Conservation (phyloP, 2,329 filamentous ascomycete species). For the Cytospora paraplurivora region DNA sequence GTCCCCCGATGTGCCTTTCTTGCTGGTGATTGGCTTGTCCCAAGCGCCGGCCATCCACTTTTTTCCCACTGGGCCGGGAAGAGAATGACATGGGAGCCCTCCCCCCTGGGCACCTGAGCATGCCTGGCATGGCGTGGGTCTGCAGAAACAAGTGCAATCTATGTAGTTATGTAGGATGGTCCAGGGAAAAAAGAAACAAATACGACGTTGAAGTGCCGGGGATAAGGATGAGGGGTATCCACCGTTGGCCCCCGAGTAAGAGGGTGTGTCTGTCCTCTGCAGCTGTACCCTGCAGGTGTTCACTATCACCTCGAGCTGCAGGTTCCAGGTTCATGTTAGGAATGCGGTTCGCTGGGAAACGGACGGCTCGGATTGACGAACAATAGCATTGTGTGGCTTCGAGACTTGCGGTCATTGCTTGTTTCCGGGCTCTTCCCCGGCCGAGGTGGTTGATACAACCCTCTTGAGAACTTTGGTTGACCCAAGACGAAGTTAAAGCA, state of each 20-base stretch:
- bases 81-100: slow-evolving; percentile 24
- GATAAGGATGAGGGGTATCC: slow-evolving; percentile 22
- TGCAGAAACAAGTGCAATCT: slow-evolving; percentile 10
- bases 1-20: slow-evolving; percentile 19
- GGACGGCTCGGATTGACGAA: slow-evolving; percentile 3
- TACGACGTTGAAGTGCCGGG: slow-evolving; percentile 25
- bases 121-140: slow-evolving; percentile 8
- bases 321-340: slow-evolving; percentile 4
- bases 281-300: slow-evolving; percentile 22
- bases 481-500: slow-evolving; percentile 17
- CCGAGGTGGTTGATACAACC: slow-evolving; percentile 10
- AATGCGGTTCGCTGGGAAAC: slow-evolving; percentile 14
- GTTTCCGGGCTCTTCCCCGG: slow-evolving; percentile 7
- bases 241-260: slow-evolving; percentile 23
- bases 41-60: slow-evolving; percentile 27
- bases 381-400: slow-evolving; percentile 10
- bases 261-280: slow-evolving; percentile 27
- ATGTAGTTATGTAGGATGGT: slow-evolving; percentile 15
- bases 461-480: slow-evolving; percentile 6
- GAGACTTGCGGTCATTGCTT: slow-evolving; percentile 1
- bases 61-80: slow-evolving; percentile 21
- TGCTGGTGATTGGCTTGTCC: slow-evolving; percentile 24
- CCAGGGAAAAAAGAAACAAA: slow-evolving; percentile 12
- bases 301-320: slow-evolving; percentile 27
- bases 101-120: slow-evolving; percentile 11